Evolutionary conservation across 2,329 filamentous ascomycete species (phyloP), one percentile per base, ranked within the genome.

Genomic region (Colletotrichum graminicola): DNA sequence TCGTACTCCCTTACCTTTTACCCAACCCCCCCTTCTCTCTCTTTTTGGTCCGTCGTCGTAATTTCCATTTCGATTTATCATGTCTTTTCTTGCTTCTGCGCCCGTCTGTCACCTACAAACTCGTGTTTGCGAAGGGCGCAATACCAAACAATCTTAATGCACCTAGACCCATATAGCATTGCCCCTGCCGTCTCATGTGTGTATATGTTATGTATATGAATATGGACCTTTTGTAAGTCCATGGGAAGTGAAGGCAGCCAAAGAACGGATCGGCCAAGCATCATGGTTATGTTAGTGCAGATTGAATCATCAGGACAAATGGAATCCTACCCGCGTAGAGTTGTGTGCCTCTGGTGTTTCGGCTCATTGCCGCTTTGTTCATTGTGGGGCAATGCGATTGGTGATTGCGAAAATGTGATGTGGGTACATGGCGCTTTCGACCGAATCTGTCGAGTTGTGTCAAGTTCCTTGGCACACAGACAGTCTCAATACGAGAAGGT

Each of bases 11-110:
- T 57, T 34, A 62, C 16, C 23, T 23, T 39, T 39, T 71, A 23
- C 41, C 23, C 34, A 62, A 63, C 52, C 36, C 21, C 56, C 47
- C 49, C 41, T 43, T 29, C 29, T 29, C 29, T 29, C 26, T 32
- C 49, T 55, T n/a, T 18, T 56, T 39, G 21, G 26, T 63, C 62
- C 59, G 43, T 63, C 45, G 34, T 63, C 43, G 47, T 64, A 71
- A 68, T 71, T 32, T 57, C n/a, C 56, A 43, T 39, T 32, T 32
- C n/a, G 12, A 23, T 54, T 23, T 57, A 49, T 56, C 36, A 34
- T 56, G 47, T 34, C 32, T 36, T 36, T 63, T 63, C 11, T 43
- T 43, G 47, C 32, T 43, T 5, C n/a, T 14, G 23, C 16, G 16
- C n/a, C 18, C 10, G 12, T 36, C n/a, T 41, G 36, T 43, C 61